Conservation (phyloP, 83 land plant species). For the Larix sibirica region DNA sequence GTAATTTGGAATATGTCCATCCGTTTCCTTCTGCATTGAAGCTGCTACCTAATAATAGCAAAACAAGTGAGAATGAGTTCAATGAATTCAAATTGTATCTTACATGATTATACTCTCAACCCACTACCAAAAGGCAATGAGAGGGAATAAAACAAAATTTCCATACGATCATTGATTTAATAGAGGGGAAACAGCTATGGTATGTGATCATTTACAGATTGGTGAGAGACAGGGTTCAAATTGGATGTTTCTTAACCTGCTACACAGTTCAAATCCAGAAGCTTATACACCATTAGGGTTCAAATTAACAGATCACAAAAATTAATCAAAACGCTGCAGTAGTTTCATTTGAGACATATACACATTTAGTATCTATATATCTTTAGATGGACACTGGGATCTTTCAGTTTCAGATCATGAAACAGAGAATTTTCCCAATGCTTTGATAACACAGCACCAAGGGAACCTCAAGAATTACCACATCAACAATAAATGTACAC, state of each 20-base stretch:
- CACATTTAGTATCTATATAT: no score
- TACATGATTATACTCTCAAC: background rate
- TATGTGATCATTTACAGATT: background rate
- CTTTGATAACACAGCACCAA: no score
- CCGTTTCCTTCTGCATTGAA: constrained; percentile 84
- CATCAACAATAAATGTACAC: no score
- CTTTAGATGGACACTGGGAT: no score
- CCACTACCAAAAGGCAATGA: background rate
- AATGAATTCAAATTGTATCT: background rate
- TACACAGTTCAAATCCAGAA: no score
- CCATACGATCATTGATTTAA: background rate
- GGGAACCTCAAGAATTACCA: no score
- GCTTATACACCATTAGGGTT: background rate
- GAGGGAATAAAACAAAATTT: background rate
- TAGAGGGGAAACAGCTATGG: background rate
- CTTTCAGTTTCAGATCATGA: no score
- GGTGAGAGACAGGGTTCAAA: background rate
- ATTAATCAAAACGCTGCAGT: no score
- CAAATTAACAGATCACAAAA: no score
- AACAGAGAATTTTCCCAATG: no score
- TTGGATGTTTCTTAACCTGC: background rate
- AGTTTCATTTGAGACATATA: no score
- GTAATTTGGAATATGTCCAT: constrained; percentile 87
- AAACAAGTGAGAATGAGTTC: background rate
- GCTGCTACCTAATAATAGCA: constrained; percentile 81